Base-by-base conservation (phyloP, 179 eudicot genomes). In the Camellia oleifera region DNA sequence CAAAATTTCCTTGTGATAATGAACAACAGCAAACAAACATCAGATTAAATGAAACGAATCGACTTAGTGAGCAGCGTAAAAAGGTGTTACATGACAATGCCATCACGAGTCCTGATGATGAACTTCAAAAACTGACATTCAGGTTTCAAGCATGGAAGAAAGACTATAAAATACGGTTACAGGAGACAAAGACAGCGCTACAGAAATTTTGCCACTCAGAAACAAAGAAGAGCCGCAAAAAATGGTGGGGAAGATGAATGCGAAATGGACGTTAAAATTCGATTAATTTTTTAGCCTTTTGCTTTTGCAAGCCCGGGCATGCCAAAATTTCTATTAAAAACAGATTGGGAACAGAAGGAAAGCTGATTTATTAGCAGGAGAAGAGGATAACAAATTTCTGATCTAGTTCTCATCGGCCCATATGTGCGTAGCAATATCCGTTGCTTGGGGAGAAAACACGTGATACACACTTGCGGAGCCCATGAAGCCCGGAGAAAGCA, bases 101-200 rank as follows among this genome's bases (percentile, higher is more conserved):
- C 8, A 66, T 40, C 23, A 46, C 54, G 66, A 81, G 81, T 71
- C 87, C 89, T 15, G 86, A 79, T 17, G 86, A 78, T 48, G 94
- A 92, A 81, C 89, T 94, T 69, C 84, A 79, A 68, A 91, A 89
- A 78, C 85, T 95, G 81, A 92, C 89, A 76, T 44, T 78, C 67
- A 88, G 88, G 76, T 95, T 91, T 78, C 86, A 82, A 81, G 82
- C 82, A 7, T 95, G 99, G 98, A 91, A 91, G 84, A 90, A 84
- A 84, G 98, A 92, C n/a, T 95, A 90, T 81, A 94, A 83, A 77
- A 81, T 60, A 72, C 88, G 86, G 77, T 80, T 94, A 64, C 84
- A 84, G 26, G 93, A 91, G 87, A 84, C 94, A 17, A 85, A 88
- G 81, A 74, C 80, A 44, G 72, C 75, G 14, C 84, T 94, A 65